phyloP scores from a whole-genome alignment of 805 yeast species.

The Scheffersomyces spartinae region DNA sequence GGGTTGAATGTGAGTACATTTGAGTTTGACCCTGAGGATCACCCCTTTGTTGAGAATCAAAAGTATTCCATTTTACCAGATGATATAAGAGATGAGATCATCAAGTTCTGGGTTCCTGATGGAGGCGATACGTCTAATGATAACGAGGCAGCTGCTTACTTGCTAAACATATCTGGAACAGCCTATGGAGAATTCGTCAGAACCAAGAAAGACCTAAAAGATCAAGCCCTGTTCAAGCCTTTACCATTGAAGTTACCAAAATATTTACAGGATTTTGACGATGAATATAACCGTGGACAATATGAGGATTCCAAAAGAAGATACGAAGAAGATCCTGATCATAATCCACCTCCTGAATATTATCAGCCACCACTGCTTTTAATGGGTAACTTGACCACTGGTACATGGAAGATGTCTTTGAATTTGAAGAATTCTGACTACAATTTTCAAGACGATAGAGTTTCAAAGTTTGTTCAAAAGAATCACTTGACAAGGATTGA shows the following conservation, averaged over 20 bases:
- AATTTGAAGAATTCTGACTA: slow-evolving; percentile 12
- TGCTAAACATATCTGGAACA: slow-evolving; percentile 24
- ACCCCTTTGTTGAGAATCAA: slow-evolving; percentile 35
- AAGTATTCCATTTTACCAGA: slow-evolving; percentile 50
- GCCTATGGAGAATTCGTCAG: slow-evolving; percentile 21
- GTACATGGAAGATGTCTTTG: slow-evolving; percentile 15
- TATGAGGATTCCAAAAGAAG: slow-evolving; percentile 14
- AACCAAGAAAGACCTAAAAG: slow-evolving; percentile 3
- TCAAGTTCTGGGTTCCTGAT: slow-evolving; percentile 38
- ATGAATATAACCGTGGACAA: slow-evolving; percentile 11
- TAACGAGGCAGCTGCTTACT: slow-evolving; percentile 10
- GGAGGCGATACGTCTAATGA: slow-evolving; percentile 4
- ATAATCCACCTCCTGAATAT: slow-evolving; percentile 10
- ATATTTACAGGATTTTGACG: slow-evolving; percentile 19
- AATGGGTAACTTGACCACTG: slow-evolving; percentile 18
- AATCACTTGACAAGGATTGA: slow-evolving; percentile 8
- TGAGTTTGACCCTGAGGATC: slow-evolving; percentile 44
- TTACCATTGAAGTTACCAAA: slow-evolving; percentile 14
- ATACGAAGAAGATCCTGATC: slow-evolving; percentile 16
- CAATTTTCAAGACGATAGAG: slow-evolving; percentile 11
- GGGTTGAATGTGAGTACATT: slow-evolving; percentile 38
- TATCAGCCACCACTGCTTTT: slow-evolving; percentile 2
- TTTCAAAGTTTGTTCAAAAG: slow-evolving; percentile 6
- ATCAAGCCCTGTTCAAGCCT: slow-evolving; percentile 6
- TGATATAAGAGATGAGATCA: slow-evolving; percentile 35